Conservation (phyloP, 495 filamentous ascomycete genomes). For the Talaromyces trachyspermus region DNA sequence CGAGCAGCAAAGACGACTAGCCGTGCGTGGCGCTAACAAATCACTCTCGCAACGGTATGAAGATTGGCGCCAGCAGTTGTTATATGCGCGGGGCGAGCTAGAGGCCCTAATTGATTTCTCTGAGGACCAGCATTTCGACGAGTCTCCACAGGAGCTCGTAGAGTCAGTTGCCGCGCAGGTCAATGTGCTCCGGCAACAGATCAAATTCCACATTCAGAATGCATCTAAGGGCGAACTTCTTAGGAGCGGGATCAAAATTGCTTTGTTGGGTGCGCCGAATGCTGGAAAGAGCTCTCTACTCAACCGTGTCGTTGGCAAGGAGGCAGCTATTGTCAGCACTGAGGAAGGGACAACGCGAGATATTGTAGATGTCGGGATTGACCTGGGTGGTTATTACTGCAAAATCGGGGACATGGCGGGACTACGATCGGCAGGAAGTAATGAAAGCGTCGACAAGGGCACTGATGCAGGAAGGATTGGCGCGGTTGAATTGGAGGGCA, state of each 20-base stretch:
- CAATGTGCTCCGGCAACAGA: slow-evolving; percentile 45
- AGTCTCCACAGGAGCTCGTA: slow-evolving; percentile 66
- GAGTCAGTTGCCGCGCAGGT: slow-evolving; percentile 60
- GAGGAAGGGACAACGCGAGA: slow-evolving; percentile 92
- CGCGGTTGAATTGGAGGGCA: slow-evolving; percentile 80
- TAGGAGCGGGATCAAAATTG: slow-evolving; percentile 76
- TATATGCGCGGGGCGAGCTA: slow-evolving; percentile 80
- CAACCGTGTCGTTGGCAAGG: slow-evolving; percentile 83
- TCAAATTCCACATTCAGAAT: slow-evolving; percentile 63
- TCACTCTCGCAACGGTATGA: slow-evolving; percentile 75
- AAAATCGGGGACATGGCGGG: slow-evolving; percentile 91
- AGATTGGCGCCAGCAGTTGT: slow-evolving; percentile 65
- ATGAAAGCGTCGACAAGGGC: no score
- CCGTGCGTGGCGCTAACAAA: slow-evolving; percentile 68
- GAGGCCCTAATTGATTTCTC: slow-evolving; percentile 96
- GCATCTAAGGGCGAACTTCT: slow-evolving; percentile 79
- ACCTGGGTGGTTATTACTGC: slow-evolving; percentile 82
- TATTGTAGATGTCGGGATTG: slow-evolving; percentile 86
- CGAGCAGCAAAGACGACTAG: slow-evolving; percentile 84
- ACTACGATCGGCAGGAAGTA: slow-evolving; percentile 41
- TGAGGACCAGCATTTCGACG: slow-evolving; percentile 95
- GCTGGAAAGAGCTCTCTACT: slow-evolving; percentile 91
- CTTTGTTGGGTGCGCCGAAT: slow-evolving; percentile 86
- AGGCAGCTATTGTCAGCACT: slow-evolving; percentile 87
- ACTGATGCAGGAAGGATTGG: slow-evolving; percentile 44